Base-by-base conservation (phyloP, 202 grass and related monocot species). In the Bolboschoenoplectus hybrid region DNA sequence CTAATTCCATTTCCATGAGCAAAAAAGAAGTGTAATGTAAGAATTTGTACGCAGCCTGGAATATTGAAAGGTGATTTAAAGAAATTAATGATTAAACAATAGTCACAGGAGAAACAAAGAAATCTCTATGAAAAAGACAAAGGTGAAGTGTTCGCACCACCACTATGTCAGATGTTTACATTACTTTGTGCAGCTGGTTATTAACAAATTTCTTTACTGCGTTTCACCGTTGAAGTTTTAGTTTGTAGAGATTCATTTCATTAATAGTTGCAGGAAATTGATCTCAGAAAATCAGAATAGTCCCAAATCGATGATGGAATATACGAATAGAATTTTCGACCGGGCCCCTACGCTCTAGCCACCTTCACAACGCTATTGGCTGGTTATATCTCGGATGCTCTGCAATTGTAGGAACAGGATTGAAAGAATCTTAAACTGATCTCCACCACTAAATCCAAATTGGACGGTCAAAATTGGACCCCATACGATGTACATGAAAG, bases 271-370 rank as follows among this genome's bases (percentile, higher is more conserved):
- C 65, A 68, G 36, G 4, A 4, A 41, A 6, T 0, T 40, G 4
- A 14, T 32, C n/a, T 13, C 20, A 74, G 47, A 35, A 34, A 7
- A 74, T 74, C 71, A 34, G 71, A 74, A 74, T 3, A 74, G 46
- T 74, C 46, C 0, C 6, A 52, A 52, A 6, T 62, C 58, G 46
- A 74, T 7, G 10, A 74, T 9, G 16, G 46, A 74, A 74, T 74
- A 52, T 74, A 16, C 71, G 71, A 51, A 74, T 52, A 74, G 71
- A 75, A 75, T 75, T 75, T 74, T 74, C 71, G 19, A 74, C 43
- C 19, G 45, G 70, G 17, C 40, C 68, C 43, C 41, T 46, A 9
- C 2, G 39, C 39, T 36, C 32, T 68, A 68, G 65, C 38, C 65
- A 7, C 67, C 67, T 43, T 70, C 2, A 13, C 17, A 35, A 71